Conservation (phyloP, 2,329 filamentous ascomycete genomes). For the Metarhizium sp. region DNA sequence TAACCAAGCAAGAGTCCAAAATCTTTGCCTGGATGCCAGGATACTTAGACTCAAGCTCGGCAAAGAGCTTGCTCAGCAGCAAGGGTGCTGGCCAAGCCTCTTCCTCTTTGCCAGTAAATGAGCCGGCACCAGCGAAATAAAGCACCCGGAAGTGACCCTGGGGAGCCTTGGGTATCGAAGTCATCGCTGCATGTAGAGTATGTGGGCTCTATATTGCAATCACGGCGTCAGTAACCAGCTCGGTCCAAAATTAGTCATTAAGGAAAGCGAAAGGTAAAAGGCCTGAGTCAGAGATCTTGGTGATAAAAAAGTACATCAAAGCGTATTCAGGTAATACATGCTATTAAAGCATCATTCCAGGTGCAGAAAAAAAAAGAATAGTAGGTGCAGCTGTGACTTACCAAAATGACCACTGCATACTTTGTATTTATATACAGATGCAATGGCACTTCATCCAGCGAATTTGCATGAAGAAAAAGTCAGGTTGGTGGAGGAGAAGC, state of each 20-base stretch:
- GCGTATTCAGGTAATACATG: conserved; percentile 51
- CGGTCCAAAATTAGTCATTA: not conserved
- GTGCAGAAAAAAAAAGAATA: conserved; percentile 5
- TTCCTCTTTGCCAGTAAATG: conserved; percentile 57
- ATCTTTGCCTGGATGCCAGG: conserved; percentile 60
- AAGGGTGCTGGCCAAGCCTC: conserved; percentile 61
- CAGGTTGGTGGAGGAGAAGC: not conserved
- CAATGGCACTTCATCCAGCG: not conserved
- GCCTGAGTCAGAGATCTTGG: conserved; percentile 60
- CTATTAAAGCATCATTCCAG: conserved; percentile 44
- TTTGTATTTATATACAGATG: not conserved
- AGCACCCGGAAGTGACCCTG: conserved; percentile 66
- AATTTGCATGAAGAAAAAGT: not conserved
- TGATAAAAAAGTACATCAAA: conserved; percentile 52
- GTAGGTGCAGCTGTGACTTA: conserved; percentile 7
- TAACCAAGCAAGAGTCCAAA: conserved; percentile 64
- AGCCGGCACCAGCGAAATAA: conserved; percentile 70
- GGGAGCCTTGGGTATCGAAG: conserved; percentile 36
- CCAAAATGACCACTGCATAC: not conserved
- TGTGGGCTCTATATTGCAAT: not conserved
- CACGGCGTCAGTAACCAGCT: not conserved
- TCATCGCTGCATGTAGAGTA: conserved; percentile 17
- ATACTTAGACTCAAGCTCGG: conserved; percentile 59
- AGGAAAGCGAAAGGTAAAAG: conserved; percentile 4
- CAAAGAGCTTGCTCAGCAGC: conserved; percentile 52